Conservation (phyloP, 2,329 filamentous ascomycete species). For the Calycina marina region DNA sequence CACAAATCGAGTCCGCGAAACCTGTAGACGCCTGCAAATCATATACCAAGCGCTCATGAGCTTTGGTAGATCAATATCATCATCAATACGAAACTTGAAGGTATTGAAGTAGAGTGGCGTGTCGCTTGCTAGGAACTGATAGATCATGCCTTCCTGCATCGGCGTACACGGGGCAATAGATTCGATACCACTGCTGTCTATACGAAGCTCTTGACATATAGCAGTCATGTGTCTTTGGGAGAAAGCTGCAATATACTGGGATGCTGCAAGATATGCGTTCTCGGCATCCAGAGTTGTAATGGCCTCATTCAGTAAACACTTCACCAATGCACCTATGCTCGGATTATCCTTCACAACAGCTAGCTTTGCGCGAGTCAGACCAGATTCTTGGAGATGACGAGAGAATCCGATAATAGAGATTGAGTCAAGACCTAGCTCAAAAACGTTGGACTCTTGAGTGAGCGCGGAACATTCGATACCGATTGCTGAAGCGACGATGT, state of each 20-base stretch:
- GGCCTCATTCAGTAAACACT: slow-evolving; percentile 14
- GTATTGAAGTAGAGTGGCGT: slow-evolving; percentile 59
- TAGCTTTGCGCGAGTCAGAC: slow-evolving; percentile 45
- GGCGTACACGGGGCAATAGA: slow-evolving; percentile 71
- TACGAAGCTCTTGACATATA: slow-evolving; percentile 32
- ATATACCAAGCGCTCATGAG: slow-evolving; percentile 44
- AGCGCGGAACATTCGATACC: slow-evolving; percentile 24
- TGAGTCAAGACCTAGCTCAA: slow-evolving; percentile 78
- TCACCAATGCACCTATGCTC: slow-evolving; percentile 31
- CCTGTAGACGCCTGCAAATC: slow-evolving; percentile 37
- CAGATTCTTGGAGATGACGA: slow-evolving; percentile 44
- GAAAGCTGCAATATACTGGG: slow-evolving; percentile 27
- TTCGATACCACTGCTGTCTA: slow-evolving; percentile 44
- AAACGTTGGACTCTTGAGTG: slow-evolving; percentile 51
- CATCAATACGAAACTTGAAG: slow-evolving; percentile 46
- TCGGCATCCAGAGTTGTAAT: slow-evolving; percentile 5
- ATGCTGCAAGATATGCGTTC: slow-evolving; percentile 21
- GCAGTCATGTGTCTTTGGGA: slow-evolving; percentile 19
- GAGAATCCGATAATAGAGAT: slow-evolving; percentile 66
- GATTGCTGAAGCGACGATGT: slow-evolving; percentile 31
- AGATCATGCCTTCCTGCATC: slow-evolving; percentile 76
- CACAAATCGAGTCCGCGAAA: slow-evolving; percentile 61
- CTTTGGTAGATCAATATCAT: slow-evolving; percentile 27
- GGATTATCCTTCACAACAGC: slow-evolving; percentile 53
- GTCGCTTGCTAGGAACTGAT: slow-evolving; percentile 44